Evolutionary conservation across 169 alveolate genomes (phyloP).

Genomic region (Plasmodium sp.): DNA sequence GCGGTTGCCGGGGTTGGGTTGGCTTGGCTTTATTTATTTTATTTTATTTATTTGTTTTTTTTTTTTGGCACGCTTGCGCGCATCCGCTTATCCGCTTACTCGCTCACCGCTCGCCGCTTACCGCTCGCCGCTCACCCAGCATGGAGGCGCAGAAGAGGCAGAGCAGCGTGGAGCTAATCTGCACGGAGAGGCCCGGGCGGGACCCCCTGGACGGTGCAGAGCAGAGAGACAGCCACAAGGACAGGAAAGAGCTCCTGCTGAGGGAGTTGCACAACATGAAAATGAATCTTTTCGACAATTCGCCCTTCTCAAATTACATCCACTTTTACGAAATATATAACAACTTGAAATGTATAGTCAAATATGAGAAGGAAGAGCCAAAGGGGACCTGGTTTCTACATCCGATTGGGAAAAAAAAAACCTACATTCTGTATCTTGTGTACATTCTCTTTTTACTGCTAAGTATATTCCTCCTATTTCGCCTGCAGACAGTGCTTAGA

Average conservation of each 20-base stretch:
- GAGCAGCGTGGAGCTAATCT: slow-evolving; percentile 1
- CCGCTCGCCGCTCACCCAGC: not conserved
- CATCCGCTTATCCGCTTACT: not conserved
- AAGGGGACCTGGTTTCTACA: slow-evolving; percentile 17
- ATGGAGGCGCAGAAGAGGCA: not conserved
- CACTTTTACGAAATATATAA: slow-evolving; percentile 70
- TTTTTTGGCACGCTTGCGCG: not conserved
- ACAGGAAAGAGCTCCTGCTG: slow-evolving; percentile 8
- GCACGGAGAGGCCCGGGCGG: not conserved
- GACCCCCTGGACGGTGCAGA: not conserved
- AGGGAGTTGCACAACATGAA: slow-evolving; percentile 47
- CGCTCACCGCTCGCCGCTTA: not conserved
- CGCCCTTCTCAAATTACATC: slow-evolving; percentile 52
- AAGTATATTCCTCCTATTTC: slow-evolving; percentile 50
- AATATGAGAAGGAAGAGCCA: slow-evolving; percentile 33
- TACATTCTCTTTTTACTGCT: slow-evolving; percentile 41
- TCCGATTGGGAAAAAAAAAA: slow-evolving; percentile 6
- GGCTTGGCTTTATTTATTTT: not conserved
- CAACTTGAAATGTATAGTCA: slow-evolving; percentile 52
- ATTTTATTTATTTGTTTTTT: not conserved
- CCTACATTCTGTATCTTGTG: not conserved
- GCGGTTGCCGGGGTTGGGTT: not conserved
- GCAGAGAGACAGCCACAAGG: not conserved
- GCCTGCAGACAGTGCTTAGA: slow-evolving; percentile 38
- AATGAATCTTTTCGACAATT: slow-evolving; percentile 22